Conservation (phyloP, 1,284 basidiomycete genomes). For the Mycocalia duriaeana region DNA sequence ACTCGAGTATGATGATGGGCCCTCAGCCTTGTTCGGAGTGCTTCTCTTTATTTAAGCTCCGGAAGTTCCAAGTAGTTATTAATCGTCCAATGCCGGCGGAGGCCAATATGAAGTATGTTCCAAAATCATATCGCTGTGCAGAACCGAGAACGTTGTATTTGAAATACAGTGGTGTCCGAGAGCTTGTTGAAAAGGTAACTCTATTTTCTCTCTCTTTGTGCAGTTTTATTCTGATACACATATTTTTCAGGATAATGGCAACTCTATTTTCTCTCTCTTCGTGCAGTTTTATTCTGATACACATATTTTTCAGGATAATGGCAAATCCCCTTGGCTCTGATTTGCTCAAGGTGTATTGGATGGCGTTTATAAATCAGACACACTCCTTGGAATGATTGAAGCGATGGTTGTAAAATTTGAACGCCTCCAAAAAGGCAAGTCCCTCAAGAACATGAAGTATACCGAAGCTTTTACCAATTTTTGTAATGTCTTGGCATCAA, state of each 20-base stretch:
- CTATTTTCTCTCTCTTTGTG: background rate
- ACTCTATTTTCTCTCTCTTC: background rate
- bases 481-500: slow-evolving; percentile 10
- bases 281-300: background rate
- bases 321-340: slow-evolving; percentile 14
- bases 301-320: slow-evolving; percentile 8
- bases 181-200: slow-evolving; percentile 13
- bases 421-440: slow-evolving; percentile 9
- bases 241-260: slow-evolving; percentile 10
- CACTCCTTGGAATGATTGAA: slow-evolving; percentile 16
- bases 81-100: slow-evolving; percentile 9
- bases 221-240: background rate
- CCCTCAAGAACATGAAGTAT: slow-evolving; percentile 15
- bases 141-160: slow-evolving; percentile 10
- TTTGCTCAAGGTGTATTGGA: slow-evolving; percentile 14
- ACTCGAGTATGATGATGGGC: too few species aligned
- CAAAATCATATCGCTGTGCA: slow-evolving; percentile 6
- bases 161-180: slow-evolving; percentile 11
- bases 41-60: background rate
- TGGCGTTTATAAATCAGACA: slow-evolving; percentile 11
- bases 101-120: slow-evolving; percentile 11
- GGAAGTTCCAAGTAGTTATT: slow-evolving; percentile 12
- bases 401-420: slow-evolving; percentile 15
- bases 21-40: background rate
- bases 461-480: slow-evolving; percentile 10